phyloP scores from a whole-genome alignment of 768 basidiomycete species.

The Tricholoma hemisulphureum region DNA sequence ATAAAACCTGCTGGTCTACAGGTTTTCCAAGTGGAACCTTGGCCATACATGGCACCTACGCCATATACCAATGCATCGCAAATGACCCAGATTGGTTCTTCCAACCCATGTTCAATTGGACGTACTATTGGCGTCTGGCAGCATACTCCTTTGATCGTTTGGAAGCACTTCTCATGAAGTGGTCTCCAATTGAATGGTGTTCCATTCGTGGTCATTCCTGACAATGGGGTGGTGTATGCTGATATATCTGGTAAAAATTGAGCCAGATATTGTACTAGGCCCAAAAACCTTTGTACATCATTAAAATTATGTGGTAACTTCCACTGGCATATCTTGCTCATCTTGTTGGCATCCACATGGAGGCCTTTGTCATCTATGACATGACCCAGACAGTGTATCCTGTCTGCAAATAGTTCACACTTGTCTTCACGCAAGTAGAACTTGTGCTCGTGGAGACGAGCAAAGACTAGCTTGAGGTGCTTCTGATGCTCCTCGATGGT shows the following conservation, averaged over 20 bases:
- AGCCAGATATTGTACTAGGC: too few species aligned
- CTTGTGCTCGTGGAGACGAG: too few species aligned
- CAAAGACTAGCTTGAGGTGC: conserved; percentile 26
- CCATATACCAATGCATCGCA: not conserved
- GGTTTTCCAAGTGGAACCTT: too few species aligned
- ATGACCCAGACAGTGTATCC: too few species aligned
- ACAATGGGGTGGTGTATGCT: too few species aligned
- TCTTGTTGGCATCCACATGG: conserved; percentile 29
- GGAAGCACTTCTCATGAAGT: too few species aligned
- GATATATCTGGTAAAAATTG: too few species aligned
- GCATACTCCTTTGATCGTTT: conserved; percentile 17
- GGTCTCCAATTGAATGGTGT: conserved; percentile 27
- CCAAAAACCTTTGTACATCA: too few species aligned
- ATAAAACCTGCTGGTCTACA: not conserved
- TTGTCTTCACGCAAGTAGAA: too few species aligned
- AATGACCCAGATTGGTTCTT: not conserved
- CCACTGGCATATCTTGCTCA: conserved; percentile 28
- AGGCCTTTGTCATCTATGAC: conserved; percentile 31
- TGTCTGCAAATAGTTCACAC: too few species aligned
- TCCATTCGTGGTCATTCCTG: conserved; percentile 23
- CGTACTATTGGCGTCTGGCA: not conserved
- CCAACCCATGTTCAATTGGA: not conserved
- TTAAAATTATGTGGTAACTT: conserved; percentile 18
- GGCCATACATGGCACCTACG: not conserved
- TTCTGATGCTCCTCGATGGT: conserved; percentile 30